Base-by-base conservation (phyloP, 1,139 yeast genomes). In the Nakaseomyces uthaithaninus region DNA sequence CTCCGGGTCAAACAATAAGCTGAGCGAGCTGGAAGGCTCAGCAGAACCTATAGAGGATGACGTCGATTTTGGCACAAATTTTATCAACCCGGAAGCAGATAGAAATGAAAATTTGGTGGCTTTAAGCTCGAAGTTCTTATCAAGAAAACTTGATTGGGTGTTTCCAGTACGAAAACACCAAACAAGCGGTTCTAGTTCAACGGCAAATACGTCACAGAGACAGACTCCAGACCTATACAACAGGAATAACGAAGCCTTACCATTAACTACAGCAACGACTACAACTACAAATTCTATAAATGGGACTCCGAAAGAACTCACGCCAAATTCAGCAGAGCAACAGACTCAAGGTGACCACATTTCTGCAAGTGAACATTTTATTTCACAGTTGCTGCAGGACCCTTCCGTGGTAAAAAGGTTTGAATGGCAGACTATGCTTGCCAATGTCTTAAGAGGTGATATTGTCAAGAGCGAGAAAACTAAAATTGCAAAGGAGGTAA, bases 381-480 rank as follows among this genome's bases (percentile, higher is more conserved):
- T 54, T 22, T 41, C 47, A 22, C 43, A 48, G 33, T 37, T 58
- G 15, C 50, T 59, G 9, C 50, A 50, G 41, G 84, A 80, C 50
- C 82, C 84, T 2, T 72, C 74, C 17, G 77, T 85, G 16, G 60
- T 79, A 22, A 97, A 87, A 58, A 68, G 98, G 38, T 68, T 89
- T 20, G 96, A 89, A 63, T 91, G 98, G 98, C 97, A 91, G 60
- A 77, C 93, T 0, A 86, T 91, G 95, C 68, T 91, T 36, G 74
- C 85, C 3, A 75, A 91, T 3, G 98, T 91, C 2, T 70, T 91
- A 28, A 89, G 94, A 2, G 97, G 98, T 48, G 98, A 91, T 58
- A 95, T 91, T 37, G 87, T 91, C 16, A 74, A 80, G 31, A 82
- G 94, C 9, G 98, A 91, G 59, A 91, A 89, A 64, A 80, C 93